Base-by-base conservation (phyloP, 306 rosid species). In the Purshia tridentata region DNA sequence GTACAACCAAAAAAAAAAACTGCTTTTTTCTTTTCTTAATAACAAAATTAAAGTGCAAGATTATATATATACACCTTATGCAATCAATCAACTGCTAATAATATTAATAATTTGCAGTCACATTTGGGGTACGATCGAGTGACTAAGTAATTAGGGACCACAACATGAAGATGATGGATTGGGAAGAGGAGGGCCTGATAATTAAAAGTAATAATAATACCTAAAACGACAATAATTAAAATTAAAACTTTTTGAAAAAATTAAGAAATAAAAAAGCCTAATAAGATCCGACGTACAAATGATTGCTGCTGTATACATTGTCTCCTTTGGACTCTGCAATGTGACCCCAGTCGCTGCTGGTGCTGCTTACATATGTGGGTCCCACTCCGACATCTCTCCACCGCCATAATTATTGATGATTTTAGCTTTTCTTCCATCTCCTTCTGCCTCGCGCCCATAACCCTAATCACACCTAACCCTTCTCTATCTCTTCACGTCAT, bases 271-370 rank as follows among this genome's bases (percentile, higher is more conserved):
- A 9, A 58, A 15, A 46, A 61, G n/a, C 23, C 44, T 39, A 50
- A 74, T 65, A 69, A 87, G 82, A 80, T 78, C 86, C 82, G 53
- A 77, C 74, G 86, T 81, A 84, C 87, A 88, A 88, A 88, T 88
- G 92, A 88, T 88, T 85, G 92, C 72, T 40, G 81, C 65, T 74
- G 81, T 81, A 35, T 69, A 47, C 8, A 59, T 68, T 88, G 88
- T 88, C 89, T 76, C 88, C 92, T 76, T 37, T 2, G 75, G 72
- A 8, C 77, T 22, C 55, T 51, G 84, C 86, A 83, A n/a, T 8
- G 74, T 58, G 82, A 80, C 82, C 78, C 74, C 14, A 23, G 11
- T 11, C 35, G 35, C 35, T 29, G 35, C 35, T 29, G 35, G 2
- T 29, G 35, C 35, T 29, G 35, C 35, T 2, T 3, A 7, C 35